Evolutionary conservation across 768 basidiomycete genomes (phyloP).

Genomic region (Rhodosporidiobolus odoratus): DNA sequence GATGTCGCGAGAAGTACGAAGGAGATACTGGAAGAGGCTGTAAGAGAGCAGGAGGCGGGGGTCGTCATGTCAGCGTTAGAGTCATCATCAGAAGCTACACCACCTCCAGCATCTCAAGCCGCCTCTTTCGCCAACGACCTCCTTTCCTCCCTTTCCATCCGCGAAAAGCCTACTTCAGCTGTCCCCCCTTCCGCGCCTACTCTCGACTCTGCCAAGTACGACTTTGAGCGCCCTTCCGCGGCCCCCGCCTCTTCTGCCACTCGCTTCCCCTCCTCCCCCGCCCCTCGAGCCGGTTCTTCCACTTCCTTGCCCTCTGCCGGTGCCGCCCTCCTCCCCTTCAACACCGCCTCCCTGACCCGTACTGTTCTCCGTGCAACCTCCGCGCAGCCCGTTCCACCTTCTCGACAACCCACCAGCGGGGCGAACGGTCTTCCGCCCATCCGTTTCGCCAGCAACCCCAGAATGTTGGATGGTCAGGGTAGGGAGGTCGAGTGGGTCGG

Average conservation of each 20-base stretch:
- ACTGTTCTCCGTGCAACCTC: constrained; percentile 14
- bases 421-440: constrained; percentile 12
- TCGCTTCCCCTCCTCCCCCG: constrained; percentile 4
- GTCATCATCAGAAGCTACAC: not conserved
- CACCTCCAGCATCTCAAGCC: not conserved
- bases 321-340: constrained; percentile 20
- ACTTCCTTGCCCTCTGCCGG: not conserved
- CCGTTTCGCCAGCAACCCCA: constrained; percentile 6
- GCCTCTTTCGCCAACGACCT: constrained; percentile 1
- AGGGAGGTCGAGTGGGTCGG: constrained; percentile 21
- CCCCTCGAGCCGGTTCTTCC: not conserved
- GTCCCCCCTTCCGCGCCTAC: not conserved
- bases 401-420: not conserved
- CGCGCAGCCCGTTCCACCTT: not conserved
- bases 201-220: not conserved
- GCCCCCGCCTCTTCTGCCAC: not conserved
- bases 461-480: constrained; percentile 20
- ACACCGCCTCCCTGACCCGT: constrained; percentile 3
- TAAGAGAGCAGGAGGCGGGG: not conserved
- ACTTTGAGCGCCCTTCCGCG: constrained; percentile 20
- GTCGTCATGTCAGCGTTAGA: not conserved
- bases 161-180: constrained; percentile 2
- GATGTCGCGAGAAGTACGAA: not conserved
- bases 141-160: constrained; percentile 20
- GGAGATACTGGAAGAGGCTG: not conserved